phyloP scores from a whole-genome alignment of 371 early-diverging fungal species.

The Gilbertella persicaria region DNA sequence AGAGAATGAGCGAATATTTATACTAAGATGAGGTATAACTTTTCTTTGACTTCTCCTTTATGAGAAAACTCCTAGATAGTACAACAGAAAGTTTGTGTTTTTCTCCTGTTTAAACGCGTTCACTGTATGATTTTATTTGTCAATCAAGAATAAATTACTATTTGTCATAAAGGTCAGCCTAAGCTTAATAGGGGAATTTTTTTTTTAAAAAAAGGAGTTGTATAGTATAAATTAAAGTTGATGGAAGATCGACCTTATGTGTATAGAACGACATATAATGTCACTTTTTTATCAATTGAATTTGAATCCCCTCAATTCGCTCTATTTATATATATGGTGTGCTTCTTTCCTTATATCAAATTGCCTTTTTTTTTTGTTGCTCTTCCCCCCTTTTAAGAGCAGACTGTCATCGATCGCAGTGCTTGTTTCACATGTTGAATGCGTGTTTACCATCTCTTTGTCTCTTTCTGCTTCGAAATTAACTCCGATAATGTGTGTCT shows the following conservation, averaged over 20 bases:
- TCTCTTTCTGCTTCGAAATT: background rate
- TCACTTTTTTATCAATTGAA: background rate
- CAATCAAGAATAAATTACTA: background rate
- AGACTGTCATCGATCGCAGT: constrained; percentile 19
- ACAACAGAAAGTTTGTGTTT: background rate
- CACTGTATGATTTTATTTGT: background rate
- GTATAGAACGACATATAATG: background rate
- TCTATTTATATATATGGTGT: too few relatives aligned
- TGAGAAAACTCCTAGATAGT: background rate
- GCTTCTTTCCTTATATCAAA: background rate
- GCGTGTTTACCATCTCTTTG: constrained; percentile 10
- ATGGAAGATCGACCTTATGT: constrained; percentile 12
- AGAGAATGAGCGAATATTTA: constrained; percentile 4
- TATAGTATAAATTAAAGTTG: constrained; percentile 11
- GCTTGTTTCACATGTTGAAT: constrained; percentile 19
- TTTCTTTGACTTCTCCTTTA: background rate
- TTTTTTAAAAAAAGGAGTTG: constrained; percentile 3
- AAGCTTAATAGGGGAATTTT: constrained; percentile 1
- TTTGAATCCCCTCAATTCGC: too few relatives aligned
- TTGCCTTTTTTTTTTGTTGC: background rate
- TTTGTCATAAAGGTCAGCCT: background rate
- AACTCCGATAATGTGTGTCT: constrained; percentile 12
- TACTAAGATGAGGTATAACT: background rate
- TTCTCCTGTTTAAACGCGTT: background rate
- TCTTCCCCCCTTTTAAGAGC: background rate